Evolutionary conservation across 257 asterid genomes (phyloP), one percentile per base, ranked within the genome.

Genomic region (Solanum rostratum): DNA sequence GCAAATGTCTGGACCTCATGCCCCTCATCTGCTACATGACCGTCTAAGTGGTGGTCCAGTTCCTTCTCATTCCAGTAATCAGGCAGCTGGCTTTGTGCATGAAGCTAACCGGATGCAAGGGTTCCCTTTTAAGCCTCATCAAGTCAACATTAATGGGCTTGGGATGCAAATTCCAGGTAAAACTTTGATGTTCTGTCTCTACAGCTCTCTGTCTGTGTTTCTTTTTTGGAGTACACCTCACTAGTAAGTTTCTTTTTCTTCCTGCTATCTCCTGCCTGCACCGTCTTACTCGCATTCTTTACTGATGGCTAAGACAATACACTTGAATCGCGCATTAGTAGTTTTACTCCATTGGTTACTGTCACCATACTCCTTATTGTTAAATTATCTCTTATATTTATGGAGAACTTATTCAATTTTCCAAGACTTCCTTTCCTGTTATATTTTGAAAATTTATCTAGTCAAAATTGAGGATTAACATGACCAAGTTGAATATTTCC

Each of bases 91-190:
- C 81, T 83, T 92, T 84, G 80, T 88, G 80, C 97, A 89, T 73
- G 98, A 91, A 49, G 86, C 86, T 84, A 93, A 87, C 86, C 90
- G 91, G 20, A 88, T 87, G 90, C 95, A 88, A 86, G 93, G 93
- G 54, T 90, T 86, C 80, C 93, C 98, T 16, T 88, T 88, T 50
- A 92, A 92, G 74, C 88, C 92, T 63, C 91, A 74, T 66, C 91
- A 84, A 59, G 94, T 93, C 81, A 89, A 87, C 84, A 60, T 88
- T 83, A 91, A 90, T 82, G 87, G 88, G 66, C 85, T 70, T 60
- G 97, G 95, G 79, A 90, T 90, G 86, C 92, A 92, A 22, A 76
- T 89, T 83, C 92, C 93, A 88, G 97, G 98, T 95, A 90, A 85
- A 52, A 14, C 50, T 27, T 59, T 52, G 73, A 83, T 52, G 55